Conservation (phyloP, 1,284 basidiomycete genomes). For the Ganoderma sinense region DNA sequence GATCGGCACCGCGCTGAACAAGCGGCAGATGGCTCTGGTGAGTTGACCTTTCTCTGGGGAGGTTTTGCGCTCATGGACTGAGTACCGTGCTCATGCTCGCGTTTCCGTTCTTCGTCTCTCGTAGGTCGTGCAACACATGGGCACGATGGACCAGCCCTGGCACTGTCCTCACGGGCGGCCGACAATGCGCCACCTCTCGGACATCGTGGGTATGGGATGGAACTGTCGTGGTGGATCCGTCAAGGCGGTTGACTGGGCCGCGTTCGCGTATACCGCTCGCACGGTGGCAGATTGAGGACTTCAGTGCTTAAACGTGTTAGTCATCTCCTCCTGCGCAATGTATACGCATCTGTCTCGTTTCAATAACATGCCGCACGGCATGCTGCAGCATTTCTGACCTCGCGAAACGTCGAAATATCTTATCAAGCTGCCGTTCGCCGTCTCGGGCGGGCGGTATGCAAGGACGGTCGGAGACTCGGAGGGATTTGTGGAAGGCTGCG, state of each 20-base stretch:
- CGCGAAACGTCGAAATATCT: too few relatives aligned
- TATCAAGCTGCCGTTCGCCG: too few relatives aligned
- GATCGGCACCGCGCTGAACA: conserved; percentile 88
- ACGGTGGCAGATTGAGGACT: background rate
- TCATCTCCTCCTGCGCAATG: background rate
- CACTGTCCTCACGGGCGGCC: conserved; percentile 97
- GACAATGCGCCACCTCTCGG: conserved; percentile 90
- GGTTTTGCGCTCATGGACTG: background rate
- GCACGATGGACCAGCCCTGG: conserved; percentile 97
- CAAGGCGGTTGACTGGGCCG: conserved; percentile 28
- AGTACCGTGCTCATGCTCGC: background rate
- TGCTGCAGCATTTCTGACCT: too few relatives aligned
- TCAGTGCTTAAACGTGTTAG: background rate
- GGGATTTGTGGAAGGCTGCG: too few relatives aligned
- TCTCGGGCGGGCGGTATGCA: too few relatives aligned
- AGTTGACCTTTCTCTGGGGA: conserved; percentile 36
- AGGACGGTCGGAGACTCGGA: too few relatives aligned
- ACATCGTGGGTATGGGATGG: conserved; percentile 41
- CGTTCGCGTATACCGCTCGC: conserved; percentile 18
- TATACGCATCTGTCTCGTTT: background rate
- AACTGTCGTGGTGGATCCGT: conserved; percentile 14
- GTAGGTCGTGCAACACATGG: conserved; percentile 93
- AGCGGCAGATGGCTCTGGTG: conserved; percentile 83
- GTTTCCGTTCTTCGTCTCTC: conserved; percentile 14
- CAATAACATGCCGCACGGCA: too few relatives aligned